A percentile compares a stretch with the other conserved stretches of the same genome.
Evolutionary conservation across 1,284 basidiomycete genomes (phyloP).

Genomic region (Ustilago cynodontis): DNA sequence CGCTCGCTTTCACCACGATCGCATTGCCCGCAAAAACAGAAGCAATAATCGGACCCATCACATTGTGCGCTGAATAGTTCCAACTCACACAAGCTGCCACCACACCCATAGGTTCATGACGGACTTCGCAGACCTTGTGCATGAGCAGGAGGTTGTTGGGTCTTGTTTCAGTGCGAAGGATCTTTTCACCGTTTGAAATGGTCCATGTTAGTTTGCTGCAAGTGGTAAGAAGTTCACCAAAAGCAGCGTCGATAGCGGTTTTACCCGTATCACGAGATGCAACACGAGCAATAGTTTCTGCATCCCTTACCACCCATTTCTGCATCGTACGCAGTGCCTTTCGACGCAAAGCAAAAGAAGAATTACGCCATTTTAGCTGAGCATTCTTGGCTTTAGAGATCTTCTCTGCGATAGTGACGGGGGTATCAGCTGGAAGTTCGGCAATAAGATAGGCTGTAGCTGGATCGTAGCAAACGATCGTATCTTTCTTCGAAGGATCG

Average conservation of each 20-base stretch:
- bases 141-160: slow-evolving; percentile 80
- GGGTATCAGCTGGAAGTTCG: slow-evolving; percentile 78
- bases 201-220: slow-evolving; percentile 65
- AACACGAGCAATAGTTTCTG: slow-evolving; percentile 86
- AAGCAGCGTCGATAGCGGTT: slow-evolving; percentile 77
- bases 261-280: slow-evolving; percentile 95
- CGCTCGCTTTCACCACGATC: slow-evolving; percentile 84
- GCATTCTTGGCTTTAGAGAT: slow-evolving; percentile 78
- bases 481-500: slow-evolving; percentile 64
- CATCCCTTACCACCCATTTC: slow-evolving; percentile 89
- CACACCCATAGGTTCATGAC: slow-evolving; percentile 93
- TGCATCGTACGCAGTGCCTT: slow-evolving; percentile 85
- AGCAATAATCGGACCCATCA: slow-evolving; percentile 90
- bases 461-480: slow-evolving; percentile 90
- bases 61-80: slow-evolving; percentile 82
- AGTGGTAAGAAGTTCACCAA: slow-evolving; percentile 67
- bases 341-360: slow-evolving; percentile 81
- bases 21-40: slow-evolving; percentile 90
- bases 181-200: slow-evolving; percentile 52
- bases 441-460: slow-evolving; percentile 83
- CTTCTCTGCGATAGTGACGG: slow-evolving; percentile 78
- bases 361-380: slow-evolving; percentile 79
- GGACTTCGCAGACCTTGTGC: slow-evolving; percentile 83
- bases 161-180: slow-evolving; percentile 50
- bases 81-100: slow-evolving; percentile 93